Base-by-base conservation (phyloP, 75 land plant species). In the Pseudotsuga menziesii region DNA sequence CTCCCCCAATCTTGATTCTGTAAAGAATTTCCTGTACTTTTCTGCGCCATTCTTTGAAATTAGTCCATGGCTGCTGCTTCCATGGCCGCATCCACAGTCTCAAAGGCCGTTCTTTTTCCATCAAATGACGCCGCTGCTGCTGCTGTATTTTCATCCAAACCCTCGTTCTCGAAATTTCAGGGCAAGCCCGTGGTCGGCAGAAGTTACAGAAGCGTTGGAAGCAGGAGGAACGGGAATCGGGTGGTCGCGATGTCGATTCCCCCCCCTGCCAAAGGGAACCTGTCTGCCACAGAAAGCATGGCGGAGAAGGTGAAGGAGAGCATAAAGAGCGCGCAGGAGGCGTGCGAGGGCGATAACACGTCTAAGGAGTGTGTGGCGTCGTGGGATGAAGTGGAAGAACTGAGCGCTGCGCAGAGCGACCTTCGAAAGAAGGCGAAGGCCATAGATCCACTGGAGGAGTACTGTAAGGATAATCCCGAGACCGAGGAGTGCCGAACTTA, bases 371-470 rank as follows among this genome's bases (percentile, higher is more conserved):
- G 99, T 72, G 98, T 78, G 39, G 99, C 91, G 15, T 96, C 98
- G 32, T 97, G 99, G 99, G 99, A 97, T 71, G 92, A 89, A 80
- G 98, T 95, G 58, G 99, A 97, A 90, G 99, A 97, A 87, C 78
- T 94, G 66, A 88, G 90, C 78, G 98, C 99, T 0, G 92, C 85
- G 4, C 87, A 82, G 11, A 83, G 93, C 77, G 85, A 94, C 69
- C 79, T 89, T 25, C 78, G 87, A 27, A 85, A 83, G 82, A 79
- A 75, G 81, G 80, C 78, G 44, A 32, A 39, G 8, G 5, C 56
- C 15, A 61, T 58, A 17, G 99, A 94, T 72, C 96, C 99, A 0
- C 79, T 97, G 56, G 99, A 97, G 81, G 74, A 29, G 15, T 97
- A 76, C 81, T 97, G 98, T 79, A 89, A 93, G 83, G 98, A 97